Base-by-base conservation (phyloP, 768 basidiomycete genomes). In the Terana coerulea region DNA sequence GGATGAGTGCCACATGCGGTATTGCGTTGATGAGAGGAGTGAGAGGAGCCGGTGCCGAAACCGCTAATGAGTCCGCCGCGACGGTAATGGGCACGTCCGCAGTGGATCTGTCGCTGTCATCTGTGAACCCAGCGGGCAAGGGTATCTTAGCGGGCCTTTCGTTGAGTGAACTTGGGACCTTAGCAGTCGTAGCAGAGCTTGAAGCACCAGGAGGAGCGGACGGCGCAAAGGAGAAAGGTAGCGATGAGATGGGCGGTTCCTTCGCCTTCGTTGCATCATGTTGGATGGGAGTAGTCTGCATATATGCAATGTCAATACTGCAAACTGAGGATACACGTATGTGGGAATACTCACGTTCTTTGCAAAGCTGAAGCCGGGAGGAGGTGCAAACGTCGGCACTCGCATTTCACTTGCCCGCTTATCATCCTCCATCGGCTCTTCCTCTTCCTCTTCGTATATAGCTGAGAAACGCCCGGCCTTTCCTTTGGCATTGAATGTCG, bases 211-310 rank as follows among this genome's bases (percentile, higher is more conserved):
- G 35, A 5, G 59, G 48, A 7, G 58, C 11, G 47, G 56, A 29
- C 58, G 72, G 75, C n/a, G 69, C 66, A 47, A 87, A 71, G 8
- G 84, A 86, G 64, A 86, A 87, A 9, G 85, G 88, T 47, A 87
- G 69, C 7, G 77, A 70, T 26, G 72, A 40, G 47, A 86, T 80
- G 0, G 86, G 85, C n/a, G 83, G 81, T 54, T 88, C 86, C 60
- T 81, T 83, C 14, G 77, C 78, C 15, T 67, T 64, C 2, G 71
- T 61, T 12, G 68, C 21, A 54, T 78, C 75, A 30, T 73, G 71
- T 37, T 71, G 55, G 29, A 77, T 59, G 9, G 71, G 61, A 8
- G 63, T 28, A 22, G 58, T 59, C 62, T 60, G 54, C 3, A 34
- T n/a, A 47, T 17, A 51, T 26, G 54, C 39, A n/a, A n/a, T n/a